phyloP scores from a whole-genome alignment of 2,329 filamentous ascomycete genomes.

The Colletotrichum endophyticum region DNA sequence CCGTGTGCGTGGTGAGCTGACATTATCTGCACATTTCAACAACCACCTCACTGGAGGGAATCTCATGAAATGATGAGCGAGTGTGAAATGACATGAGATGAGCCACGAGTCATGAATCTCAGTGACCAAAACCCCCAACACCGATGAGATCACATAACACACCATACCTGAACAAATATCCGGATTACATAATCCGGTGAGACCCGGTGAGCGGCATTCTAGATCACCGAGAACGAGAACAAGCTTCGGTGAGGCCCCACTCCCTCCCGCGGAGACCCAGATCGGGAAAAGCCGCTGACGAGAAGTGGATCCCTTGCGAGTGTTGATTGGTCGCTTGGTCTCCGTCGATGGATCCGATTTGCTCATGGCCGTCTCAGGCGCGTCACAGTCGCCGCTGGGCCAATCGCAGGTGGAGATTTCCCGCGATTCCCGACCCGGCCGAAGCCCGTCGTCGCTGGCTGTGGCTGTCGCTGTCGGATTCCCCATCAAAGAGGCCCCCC shows the following conservation, averaged over 20 bases:
- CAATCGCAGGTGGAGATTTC: background rate
- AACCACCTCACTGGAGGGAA: too few species aligned
- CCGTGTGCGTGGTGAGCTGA: too few species aligned
- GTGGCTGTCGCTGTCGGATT: background rate
- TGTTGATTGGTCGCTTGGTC: background rate
- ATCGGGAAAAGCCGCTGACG: slow-evolving; percentile 10
- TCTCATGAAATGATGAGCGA: background rate
- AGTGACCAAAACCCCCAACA: background rate
- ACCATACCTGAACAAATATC: too few species aligned
- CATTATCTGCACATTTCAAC: too few species aligned
- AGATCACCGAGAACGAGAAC: background rate
- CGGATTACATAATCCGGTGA: background rate
- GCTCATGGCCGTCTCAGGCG: slow-evolving; percentile 18
- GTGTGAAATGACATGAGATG: background rate
- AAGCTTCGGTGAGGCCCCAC: background rate
- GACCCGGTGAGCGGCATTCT: background rate
- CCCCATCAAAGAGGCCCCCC: too few species aligned
- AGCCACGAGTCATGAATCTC: background rate
- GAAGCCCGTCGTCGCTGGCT: background rate
- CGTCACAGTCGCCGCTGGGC: slow-evolving; percentile 8
- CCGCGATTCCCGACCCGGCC: slow-evolving; percentile 3
- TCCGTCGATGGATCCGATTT: background rate
- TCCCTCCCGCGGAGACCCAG: background rate
- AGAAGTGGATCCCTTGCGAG: background rate
- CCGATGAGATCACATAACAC: too few species aligned